Base-by-base conservation (phyloP, 768 basidiomycete genomes). In the Pisolithus marmoratus region DNA sequence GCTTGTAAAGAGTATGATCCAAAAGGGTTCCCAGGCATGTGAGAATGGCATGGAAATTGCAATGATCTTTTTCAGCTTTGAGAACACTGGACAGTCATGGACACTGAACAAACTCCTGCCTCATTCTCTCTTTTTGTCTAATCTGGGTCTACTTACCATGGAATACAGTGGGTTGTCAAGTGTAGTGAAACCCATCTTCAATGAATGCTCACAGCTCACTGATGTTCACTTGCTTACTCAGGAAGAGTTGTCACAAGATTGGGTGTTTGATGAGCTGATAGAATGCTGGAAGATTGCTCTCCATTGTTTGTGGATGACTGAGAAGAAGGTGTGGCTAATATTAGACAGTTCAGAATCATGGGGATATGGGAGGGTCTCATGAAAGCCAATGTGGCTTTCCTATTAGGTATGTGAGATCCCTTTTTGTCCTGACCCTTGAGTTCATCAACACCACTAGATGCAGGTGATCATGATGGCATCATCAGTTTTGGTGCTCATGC, bases 141-240 rank as follows among this genome's bases (percentile, higher is more conserved):
- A 70, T 41, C 78, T 82, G 15, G 82, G 81, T 3, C 58, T 86
- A 42, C 66, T 87, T 14, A 76, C 76, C 2, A 70, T 70, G 4
- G 83, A 84, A 1, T 83, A 73, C 63, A 70, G 64, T 46, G 66
- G 64, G 15, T 65, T 88, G 26, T 69, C 75, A 22, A 60, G 60
- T 2, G 69, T 68, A 1, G 81, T 88, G 12, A 72, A 74, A 53
- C 69, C 77, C 3, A 67, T 86, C 20, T 71, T 82, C 46, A 77
- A 78, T 5, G 73, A 82, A 56, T 78, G 80, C 38, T 75, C 80
- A 0, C 71, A 72, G 29, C 53, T 81, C 17, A 66, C 71, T 14
- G 83, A 85, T 55, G 68, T 89, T 29, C 72, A 81, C 20, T 65
- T 74, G n/a, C 66, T 90, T 54, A 80, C 74, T 7, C 66, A 70